phyloP scores from a whole-genome alignment of 169 alveolate species.

The Eimeria sp. region DNA sequence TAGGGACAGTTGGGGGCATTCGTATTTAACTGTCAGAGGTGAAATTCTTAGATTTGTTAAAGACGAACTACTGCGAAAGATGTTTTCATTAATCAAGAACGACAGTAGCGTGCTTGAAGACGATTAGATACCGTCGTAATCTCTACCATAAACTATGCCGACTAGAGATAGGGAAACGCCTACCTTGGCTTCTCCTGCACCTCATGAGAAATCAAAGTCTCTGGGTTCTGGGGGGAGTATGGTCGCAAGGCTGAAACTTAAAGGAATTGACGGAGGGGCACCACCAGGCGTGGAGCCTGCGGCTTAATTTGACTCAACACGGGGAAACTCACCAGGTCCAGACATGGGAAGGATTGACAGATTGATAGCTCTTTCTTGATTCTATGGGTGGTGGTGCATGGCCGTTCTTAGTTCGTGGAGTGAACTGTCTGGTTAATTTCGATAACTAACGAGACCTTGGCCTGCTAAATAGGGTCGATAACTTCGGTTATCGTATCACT shows the following conservation, averaged over 20 bases:
- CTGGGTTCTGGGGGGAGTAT: conserved; percentile 98
- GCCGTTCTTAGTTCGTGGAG: conserved; percentile 95
- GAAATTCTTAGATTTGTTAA: conserved; percentile 95
- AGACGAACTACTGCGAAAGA: conserved; percentile 95
- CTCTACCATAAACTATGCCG: conserved; percentile 96
- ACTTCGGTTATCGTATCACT: conserved; percentile 82
- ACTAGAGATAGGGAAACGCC: conserved; percentile 92
- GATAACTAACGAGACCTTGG: conserved; percentile 97
- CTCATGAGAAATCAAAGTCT: conserved; percentile 95
- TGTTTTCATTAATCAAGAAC: conserved; percentile 92
- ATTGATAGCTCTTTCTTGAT: conserved; percentile 94
- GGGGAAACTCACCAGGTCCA: conserved; percentile 95
- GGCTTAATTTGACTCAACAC: conserved; percentile 96
- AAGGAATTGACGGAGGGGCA: conserved; percentile 97
- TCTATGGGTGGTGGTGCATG: conserved; percentile 96
- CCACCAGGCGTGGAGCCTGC: conserved; percentile 97
- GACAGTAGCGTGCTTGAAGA: conserved; percentile 96
- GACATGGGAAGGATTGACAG: conserved; percentile 95
- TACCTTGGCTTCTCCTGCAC: conserved; percentile 90
- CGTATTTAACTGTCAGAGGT: conserved; percentile 95
- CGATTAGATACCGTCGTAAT: conserved; percentile 97
- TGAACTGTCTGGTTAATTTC: conserved; percentile 93
- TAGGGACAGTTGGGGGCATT: conserved; percentile 96
- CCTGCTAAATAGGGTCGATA: conserved; percentile 94
- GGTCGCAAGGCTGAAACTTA: conserved; percentile 98